Base-by-base conservation (phyloP, 208 protist genomes). In the Leptomonas pyrrhocoris region DNA sequence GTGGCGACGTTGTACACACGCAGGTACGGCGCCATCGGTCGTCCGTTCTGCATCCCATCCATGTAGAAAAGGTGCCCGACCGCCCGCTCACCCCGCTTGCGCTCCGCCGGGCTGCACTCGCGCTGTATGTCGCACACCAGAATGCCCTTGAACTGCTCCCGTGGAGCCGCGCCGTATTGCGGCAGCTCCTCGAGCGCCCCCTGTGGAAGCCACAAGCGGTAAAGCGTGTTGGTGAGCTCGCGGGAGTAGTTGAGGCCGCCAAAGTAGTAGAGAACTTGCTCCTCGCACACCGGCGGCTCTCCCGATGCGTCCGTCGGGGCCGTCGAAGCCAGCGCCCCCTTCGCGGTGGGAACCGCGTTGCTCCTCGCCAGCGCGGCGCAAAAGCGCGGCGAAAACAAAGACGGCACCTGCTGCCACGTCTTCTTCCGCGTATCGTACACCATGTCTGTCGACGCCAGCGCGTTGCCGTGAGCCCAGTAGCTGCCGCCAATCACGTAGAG, bases 381-480 rank as follows among this genome's bases (percentile, higher is more conserved):
- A 60, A 87, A 84, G 51, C 79, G 73, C 23, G 76, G 76, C 0
- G 81, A 80, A 19, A 86, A 68, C 23, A 87, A 69, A 1, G 67
- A 70, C 21, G 74, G 56, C 28, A 69, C 48, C 56, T 82, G 82
- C 11, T 76, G 72, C 83, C 83, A 92, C 40, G 28, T 28, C 23
- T 54, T 56, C 45, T 30, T 50, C 5, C 53, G n/a, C 19, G 81
- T 23, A 43, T 80, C 61, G 69, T 77, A 93, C 16, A 63, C 59
- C 69, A 86, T 74, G 57, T 87, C 81, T 19, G 53, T 68, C 16
- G 74, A 68, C 11, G 84, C 80, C 30, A 88, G 55, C 3, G 74
- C 70, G 59, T 82, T 77, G 21, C 77, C 82, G 42, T 89, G 74
- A 13, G 79, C 80, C 83, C 86, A 89, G 76, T 88, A 87, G 40